Base-by-base conservation (phyloP, 2,329 filamentous ascomycete species). In the Huntiella bhutanensis region DNA sequence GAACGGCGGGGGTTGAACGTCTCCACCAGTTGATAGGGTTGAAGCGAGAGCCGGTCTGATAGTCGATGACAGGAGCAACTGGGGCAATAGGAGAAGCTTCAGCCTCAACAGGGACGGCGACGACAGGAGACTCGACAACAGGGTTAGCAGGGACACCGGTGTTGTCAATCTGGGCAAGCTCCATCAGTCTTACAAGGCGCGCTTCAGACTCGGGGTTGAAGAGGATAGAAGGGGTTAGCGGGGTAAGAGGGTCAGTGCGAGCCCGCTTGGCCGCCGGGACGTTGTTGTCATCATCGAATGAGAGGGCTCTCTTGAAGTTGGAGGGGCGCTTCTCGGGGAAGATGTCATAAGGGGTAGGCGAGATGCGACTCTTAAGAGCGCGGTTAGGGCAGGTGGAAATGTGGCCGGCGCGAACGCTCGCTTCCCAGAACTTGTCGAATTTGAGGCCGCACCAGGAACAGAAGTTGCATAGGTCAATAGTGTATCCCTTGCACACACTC, bases 361-460 rank as follows among this genome's bases (percentile, higher is more conserved):
- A 38, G 12, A 43, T 12, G 17, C 34, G 35, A 8, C 8, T 17
- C 10, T 4, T 5, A 5, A 11, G 16, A 13, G 46, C 15, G 4
- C 41, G 28, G 5, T 22, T 32, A 22, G 13, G 17, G 17, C 49
- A 52, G 19, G 40, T 35, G 13, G n/a, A 10, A 13, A 52, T 52
- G 12, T 52, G 51, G 15, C 32, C 46, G 17, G 41, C 35, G 22
- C 44, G 43, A 7, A 47, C 16, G 13, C 46, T 32, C 3, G 16
- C 13, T 5, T 16, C 17, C 22, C 33, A 40, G n/a, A 45, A 34
- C 22, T 33, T 16, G 8, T 12, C 13, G 12, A 51, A 45, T 6
- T 40, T 5, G 6, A 41, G 28, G n/a, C 41, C 45, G 47, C 54
- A 56, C 42, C 53, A 56, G 2, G 54, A 52, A 33, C 54, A 56